Evolutionary conservation across 768 basidiomycete species (phyloP).

Genomic region (Naematelia encephala): DNA sequence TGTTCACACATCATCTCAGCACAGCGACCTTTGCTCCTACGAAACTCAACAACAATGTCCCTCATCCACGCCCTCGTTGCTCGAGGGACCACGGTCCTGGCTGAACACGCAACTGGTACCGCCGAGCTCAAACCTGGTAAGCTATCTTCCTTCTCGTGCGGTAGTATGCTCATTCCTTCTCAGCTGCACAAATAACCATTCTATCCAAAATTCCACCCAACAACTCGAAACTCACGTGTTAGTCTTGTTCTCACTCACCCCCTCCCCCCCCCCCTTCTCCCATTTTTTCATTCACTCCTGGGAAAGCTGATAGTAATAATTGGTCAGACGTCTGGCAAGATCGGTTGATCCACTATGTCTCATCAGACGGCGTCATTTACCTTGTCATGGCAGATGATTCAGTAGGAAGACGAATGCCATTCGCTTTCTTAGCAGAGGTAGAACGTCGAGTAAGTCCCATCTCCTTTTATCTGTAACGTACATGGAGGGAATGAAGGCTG

Average conservation of each 20-base stretch:
- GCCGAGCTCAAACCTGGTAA: slow-evolving; percentile 86
- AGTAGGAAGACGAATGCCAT: slow-evolving; percentile 86
- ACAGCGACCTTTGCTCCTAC: background rate
- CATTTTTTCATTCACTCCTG: background rate
- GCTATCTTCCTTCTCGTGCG: no score
- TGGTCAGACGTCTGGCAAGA: slow-evolving; percentile 55
- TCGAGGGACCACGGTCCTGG: slow-evolving; percentile 72
- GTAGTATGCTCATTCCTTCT: no score
- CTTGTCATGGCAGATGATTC: slow-evolving; percentile 94
- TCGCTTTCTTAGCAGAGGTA: slow-evolving; percentile 83
- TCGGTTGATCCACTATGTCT: slow-evolving; percentile 90
- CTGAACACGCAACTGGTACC: slow-evolving; percentile 74
- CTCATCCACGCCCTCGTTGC: slow-evolving; percentile 80
- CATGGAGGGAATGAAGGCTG: slow-evolving; percentile 3
- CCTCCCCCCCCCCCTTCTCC: background rate
- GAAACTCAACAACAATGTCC: slow-evolving; percentile 47
- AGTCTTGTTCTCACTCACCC: slow-evolving; percentile 6
- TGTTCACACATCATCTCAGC: no score
- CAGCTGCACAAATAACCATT: slow-evolving; percentile 60
- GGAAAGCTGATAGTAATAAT: background rate
- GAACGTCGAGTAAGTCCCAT: slow-evolving; percentile 60
- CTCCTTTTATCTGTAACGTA: slow-evolving; percentile 48
- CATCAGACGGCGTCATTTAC: slow-evolving; percentile 79
- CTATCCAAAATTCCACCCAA: slow-evolving; percentile 93
- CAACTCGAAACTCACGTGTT: slow-evolving; percentile 59